Evolutionary conservation across 331 rosid genomes (phyloP).

Genomic region (Malus hybrid): DNA sequence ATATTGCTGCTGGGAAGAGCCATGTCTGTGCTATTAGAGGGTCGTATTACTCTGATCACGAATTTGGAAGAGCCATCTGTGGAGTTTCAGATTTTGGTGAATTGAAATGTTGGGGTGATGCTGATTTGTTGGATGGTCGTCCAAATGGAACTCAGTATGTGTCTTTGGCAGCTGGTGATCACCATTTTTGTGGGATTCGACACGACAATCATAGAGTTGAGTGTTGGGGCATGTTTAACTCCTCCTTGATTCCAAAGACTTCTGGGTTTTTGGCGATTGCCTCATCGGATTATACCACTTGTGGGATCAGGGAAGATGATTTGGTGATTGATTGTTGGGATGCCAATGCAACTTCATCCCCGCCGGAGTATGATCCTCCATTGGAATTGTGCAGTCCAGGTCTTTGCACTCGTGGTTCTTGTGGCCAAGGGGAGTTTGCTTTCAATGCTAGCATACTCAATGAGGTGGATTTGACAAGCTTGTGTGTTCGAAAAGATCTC

Average conservation of each 20-base stretch:
- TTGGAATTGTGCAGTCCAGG: slow-evolving; percentile 91
- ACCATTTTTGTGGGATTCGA: slow-evolving; percentile 71
- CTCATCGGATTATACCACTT: slow-evolving; percentile 67
- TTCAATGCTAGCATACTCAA: slow-evolving; percentile 70
- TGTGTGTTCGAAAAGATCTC: slow-evolving; percentile 61
- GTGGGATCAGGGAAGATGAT: slow-evolving; percentile 86
- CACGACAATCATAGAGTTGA: slow-evolving; percentile 64
- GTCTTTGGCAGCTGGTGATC: slow-evolving; percentile 55
- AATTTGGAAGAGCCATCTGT: slow-evolving; percentile 67
- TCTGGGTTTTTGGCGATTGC: slow-evolving; percentile 75
- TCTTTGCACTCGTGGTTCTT: slow-evolving; percentile 49
- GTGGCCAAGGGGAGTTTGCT: slow-evolving; percentile 44
- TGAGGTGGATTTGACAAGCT: slow-evolving; percentile 59
- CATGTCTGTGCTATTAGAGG: slow-evolving; percentile 92
- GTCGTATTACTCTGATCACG: slow-evolving; percentile 51
- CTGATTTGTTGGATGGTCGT: slow-evolving; percentile 26
- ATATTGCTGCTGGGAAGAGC: slow-evolving; percentile 62
- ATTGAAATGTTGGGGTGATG: slow-evolving; percentile 70
- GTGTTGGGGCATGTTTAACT: slow-evolving; percentile 77
- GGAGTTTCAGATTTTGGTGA: slow-evolving; percentile 54
- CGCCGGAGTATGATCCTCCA: slow-evolving; percentile 59
- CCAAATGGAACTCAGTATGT: slow-evolving; percentile 20
- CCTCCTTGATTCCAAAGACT: slow-evolving; percentile 54
- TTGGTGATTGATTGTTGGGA: slow-evolving; percentile 83
- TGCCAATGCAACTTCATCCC: slow-evolving; percentile 33